A percentile compares a stretch with the other conserved stretches of the same genome.
These are phyloP conservation scores for Silybum marianum DNA, from an alignment of 129 eudicot genomes.

Conservation along the genomic window DNA sequence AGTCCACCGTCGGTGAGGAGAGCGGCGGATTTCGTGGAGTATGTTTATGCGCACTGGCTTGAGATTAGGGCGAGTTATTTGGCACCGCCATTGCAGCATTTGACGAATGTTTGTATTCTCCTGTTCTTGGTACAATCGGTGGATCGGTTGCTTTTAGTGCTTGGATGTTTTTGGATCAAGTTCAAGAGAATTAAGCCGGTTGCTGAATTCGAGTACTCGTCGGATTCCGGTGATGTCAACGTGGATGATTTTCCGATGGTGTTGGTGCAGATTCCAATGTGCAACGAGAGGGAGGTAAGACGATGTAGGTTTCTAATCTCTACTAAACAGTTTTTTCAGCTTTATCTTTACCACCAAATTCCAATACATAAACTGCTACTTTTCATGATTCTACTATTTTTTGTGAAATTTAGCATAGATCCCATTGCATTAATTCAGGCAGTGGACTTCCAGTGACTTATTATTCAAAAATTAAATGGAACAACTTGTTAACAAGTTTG, in stretches of 20 bases:
- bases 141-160: slow-evolving; percentile 65
- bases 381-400: slow-evolving; percentile 9
- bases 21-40: slow-evolving; percentile 51
- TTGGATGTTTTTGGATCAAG: slow-evolving; percentile 79
- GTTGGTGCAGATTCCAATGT: slow-evolving; percentile 84
- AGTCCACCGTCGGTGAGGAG: slow-evolving; percentile 57
- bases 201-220: slow-evolving; percentile 48
- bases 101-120: slow-evolving; percentile 65
- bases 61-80: slow-evolving; percentile 60
- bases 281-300: slow-evolving; percentile 97
- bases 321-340: neutral
- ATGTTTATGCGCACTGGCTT: slow-evolving; percentile 72
- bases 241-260: slow-evolving; percentile 75
- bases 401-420: neutral
- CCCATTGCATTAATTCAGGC: neutral
- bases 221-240: slow-evolving; percentile 27
- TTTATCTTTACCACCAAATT: neutral
- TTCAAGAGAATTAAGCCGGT: slow-evolving; percentile 59
- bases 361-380: slow-evolving; percentile 5
- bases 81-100: slow-evolving; percentile 70
- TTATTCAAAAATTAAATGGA: neutral
- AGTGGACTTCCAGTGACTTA: neutral
- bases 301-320: slow-evolving; percentile 70
- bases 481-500: neutral
- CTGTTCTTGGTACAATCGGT: slow-evolving; percentile 75